Evolutionary conservation across 164 flowering plant species (phyloP), one percentile per base, ranked within the genome.

Genomic region (Houttuynia cordata): DNA sequence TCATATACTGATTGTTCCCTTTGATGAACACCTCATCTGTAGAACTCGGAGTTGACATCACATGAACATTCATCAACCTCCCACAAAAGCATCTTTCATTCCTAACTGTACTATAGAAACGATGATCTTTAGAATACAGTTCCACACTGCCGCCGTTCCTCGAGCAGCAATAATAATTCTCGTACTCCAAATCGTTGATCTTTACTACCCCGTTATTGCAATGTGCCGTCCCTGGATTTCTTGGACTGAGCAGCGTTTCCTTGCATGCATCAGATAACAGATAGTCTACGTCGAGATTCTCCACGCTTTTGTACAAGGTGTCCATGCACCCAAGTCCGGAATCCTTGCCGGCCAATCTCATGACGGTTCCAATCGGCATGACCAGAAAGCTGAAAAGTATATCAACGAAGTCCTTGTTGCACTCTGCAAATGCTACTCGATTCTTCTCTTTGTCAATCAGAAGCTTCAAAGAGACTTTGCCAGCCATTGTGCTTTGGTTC

Each of bases 301-400:
- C 62, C 24, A 67, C 45, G n/a, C 45, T 58, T 14, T 62, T 15
- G 57, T 62, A 52, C 24, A 67, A 15, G 1, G 3, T 20, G n/a
- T 53, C n/a, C 58, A 67, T n/a, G 66, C 53, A 57, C 1, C 62
- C 70, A 0, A 51, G 12, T n/a, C 39, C 20, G 12, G 65, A 37
- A 40, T 50, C 20, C 21, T 57, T 51, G 13, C 34, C 34, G 20
- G 25, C 13, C n/a, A 67, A 50, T 47, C 45, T 21, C 25, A 51
- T 18, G 12, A 58, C 34, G 20, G 58, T 10, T 34, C 58, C 58
- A 9, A 62, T 24, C 2, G 70, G 62, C 17, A 57, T 0, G 51
- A 65, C 23, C 25, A 67, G 23, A 58, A 62, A 62, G 40, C 70
- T 57, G 22, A 67, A 19, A 37, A 67, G 70, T 15, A 67, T 10